These are phyloP conservation scores for Senecio squalidus DNA, from an alignment of 140 eudicot genomes.

Conservation along the genomic window DNA sequence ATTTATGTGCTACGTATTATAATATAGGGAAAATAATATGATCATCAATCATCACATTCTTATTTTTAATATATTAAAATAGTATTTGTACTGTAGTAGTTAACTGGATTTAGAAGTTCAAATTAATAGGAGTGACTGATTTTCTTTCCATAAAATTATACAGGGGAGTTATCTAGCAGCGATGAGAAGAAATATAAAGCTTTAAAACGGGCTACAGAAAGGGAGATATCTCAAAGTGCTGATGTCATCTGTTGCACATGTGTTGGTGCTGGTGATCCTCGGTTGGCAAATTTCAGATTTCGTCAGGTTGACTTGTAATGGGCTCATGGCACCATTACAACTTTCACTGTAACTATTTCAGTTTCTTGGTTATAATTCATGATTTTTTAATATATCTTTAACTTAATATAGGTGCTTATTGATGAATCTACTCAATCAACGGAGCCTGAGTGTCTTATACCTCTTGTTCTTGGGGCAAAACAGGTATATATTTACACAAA, in stretches of 20 bases:
- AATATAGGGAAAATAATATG: neutral
- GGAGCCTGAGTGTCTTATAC: slow-evolving; percentile 98
- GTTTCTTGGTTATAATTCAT: neutral
- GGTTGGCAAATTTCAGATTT: slow-evolving; percentile 89
- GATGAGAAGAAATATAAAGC: slow-evolving; percentile 98
- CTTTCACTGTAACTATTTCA: neutral
- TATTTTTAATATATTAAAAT: too few species aligned
- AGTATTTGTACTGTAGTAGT: too few species aligned
- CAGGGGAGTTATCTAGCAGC: slow-evolving; percentile 65
- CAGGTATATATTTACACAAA: slow-evolving; percentile 44
- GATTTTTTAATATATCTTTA: neutral
- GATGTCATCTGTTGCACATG: slow-evolving; percentile 99
- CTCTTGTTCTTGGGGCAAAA: slow-evolving; percentile 95
- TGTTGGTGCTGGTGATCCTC: slow-evolving; percentile 99
- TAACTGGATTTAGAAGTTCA: too few species aligned
- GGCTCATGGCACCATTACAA: neutral
- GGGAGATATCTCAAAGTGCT: slow-evolving; percentile 99
- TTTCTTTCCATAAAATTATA: neutral
- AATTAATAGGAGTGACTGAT: too few species aligned
- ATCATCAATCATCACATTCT: too few species aligned
- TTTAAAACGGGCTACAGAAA: slow-evolving; percentile 94
- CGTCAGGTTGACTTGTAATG: slow-evolving; percentile 80
- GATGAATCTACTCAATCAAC: slow-evolving; percentile 99
- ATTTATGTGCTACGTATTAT: neutral
- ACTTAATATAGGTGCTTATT: slow-evolving; percentile 69